Base-by-base conservation (phyloP, 345 rosid species). In the Melaleuca quinquenervia region DNA sequence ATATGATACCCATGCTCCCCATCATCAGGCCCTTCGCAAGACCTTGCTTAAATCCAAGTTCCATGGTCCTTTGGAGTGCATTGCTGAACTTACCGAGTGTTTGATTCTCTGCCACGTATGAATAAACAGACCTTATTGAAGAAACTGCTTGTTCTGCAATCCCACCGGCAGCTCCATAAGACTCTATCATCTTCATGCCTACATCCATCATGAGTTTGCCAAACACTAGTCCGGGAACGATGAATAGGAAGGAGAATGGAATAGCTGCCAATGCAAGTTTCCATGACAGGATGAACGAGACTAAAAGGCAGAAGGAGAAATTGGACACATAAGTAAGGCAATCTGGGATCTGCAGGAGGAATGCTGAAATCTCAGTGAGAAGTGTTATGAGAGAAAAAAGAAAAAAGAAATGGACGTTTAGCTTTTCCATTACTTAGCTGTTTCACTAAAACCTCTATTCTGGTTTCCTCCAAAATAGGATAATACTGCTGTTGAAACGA, bases 1-100 rank as follows among this genome's bases (percentile, higher is more conserved):
- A 94, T 52, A 94, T 91, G 64, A 85, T 91, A 82, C 96, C 96
- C 94, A 94, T 91, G 89, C 95, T 91, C 70, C 96, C 96, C 94
- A 92, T 91, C 93, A 94, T 48, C 87, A 94, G 85, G 27, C 96
- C 95, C 87, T 94, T 93, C 36, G 95, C 92, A 51, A 92, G 84
- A 52, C 95, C 96, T 90, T 87, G 92, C 88, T 92, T 91, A 29
- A 92, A 78, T 87, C 96, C 95, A 78, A 92, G 62, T 50, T 88
- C 92, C 91, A 91, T 54, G 22, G 94, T 92, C 60, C 74, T 90
- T 51, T 91, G 86, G 75, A 93, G 94, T 70, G 93, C 90, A 9
- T 26, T 32, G 82, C 96, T 93, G 91, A 91, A 93, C 86, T 86
- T 91, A 0, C 82, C 84, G 0, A 91, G 86, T 49, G 93, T 94